Evolutionary conservation across 2,329 filamentous ascomycete genomes (phyloP).

Genomic region (Nakataea oryzae): DNA sequence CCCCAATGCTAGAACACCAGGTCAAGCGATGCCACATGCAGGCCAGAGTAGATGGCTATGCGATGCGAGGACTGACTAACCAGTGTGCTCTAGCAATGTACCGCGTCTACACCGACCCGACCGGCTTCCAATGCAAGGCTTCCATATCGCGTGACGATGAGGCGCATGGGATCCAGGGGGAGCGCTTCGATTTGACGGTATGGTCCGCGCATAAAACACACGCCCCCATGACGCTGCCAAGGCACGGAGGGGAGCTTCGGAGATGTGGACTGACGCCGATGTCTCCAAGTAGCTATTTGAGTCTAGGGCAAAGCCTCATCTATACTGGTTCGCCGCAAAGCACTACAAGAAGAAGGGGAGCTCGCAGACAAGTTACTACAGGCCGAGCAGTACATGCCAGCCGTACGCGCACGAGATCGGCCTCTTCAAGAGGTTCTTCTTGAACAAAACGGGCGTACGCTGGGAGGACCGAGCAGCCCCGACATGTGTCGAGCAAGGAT

Average conservation of each 20-base stretch:
- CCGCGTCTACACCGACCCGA: conserved; percentile 52
- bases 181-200: conserved; percentile 52
- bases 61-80: background rate
- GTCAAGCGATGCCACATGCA: conserved; percentile 4
- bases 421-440: conserved; percentile 48
- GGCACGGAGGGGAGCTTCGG: background rate
- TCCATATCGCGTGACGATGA: conserved; percentile 43
- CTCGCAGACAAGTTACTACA: conserved; percentile 22
- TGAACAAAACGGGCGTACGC: conserved; percentile 40
- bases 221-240: no score
- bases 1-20: background rate
- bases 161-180: conserved; percentile 32
- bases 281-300: conserved; percentile 52
- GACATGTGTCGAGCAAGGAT: conserved; percentile 4
- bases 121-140: conserved; percentile 54
- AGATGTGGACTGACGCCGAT: background rate
- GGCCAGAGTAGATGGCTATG: background rate
- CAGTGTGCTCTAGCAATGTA: conserved; percentile 36
- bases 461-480: conserved; percentile 44
- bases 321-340: conserved; percentile 51
- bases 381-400: conserved; percentile 25
- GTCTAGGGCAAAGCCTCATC: conserved; percentile 44
- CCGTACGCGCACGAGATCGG: conserved; percentile 32
- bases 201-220: conserved; percentile 15
- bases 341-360: conserved; percentile 30